phyloP scores from a whole-genome alignment of 169 alveolate species.

The Plasmodium vinckei region DNA sequence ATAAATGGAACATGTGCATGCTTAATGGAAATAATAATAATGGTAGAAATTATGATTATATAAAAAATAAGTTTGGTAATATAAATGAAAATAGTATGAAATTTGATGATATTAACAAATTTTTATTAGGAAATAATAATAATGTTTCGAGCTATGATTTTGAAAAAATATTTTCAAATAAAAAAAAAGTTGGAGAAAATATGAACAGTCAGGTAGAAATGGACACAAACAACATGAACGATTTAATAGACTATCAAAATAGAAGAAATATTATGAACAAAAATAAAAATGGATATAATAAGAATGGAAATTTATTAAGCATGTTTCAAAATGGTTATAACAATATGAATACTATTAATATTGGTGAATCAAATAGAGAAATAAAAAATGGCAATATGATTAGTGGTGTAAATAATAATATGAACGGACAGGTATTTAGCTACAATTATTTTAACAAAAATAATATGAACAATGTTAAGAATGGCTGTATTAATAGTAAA shows the following conservation, averaged over 20 bases:
- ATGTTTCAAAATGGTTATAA: not conserved
- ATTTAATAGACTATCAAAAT: slow-evolving; percentile 7
- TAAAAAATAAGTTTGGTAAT: not conserved
- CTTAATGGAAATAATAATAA: not conserved
- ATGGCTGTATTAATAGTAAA: not conserved
- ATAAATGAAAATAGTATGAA: not conserved
- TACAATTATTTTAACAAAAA: not conserved
- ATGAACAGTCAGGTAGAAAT: slow-evolving; percentile 10
- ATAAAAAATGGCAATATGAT: not conserved
- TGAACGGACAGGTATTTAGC: not conserved
- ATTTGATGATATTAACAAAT: slow-evolving; percentile 2
- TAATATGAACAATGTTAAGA: not conserved
- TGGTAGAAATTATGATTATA: not conserved
- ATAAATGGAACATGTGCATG: not conserved
- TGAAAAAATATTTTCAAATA: slow-evolving; percentile 9
- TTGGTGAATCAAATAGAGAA: not conserved
- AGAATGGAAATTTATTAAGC: slow-evolving; percentile 6
- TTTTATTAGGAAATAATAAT: slow-evolving; percentile 4
- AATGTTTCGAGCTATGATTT: not conserved
- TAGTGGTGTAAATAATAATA: not conserved
- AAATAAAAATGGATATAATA: slow-evolving; percentile 1
- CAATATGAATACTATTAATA: not conserved
- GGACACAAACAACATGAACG: not conserved
- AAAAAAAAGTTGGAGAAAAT: slow-evolving; percentile 5
- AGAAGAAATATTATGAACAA: slow-evolving; percentile 7